Base-by-base conservation (phyloP, 2,329 filamentous ascomycete species). In the Aureobasidium leucospermi region DNA sequence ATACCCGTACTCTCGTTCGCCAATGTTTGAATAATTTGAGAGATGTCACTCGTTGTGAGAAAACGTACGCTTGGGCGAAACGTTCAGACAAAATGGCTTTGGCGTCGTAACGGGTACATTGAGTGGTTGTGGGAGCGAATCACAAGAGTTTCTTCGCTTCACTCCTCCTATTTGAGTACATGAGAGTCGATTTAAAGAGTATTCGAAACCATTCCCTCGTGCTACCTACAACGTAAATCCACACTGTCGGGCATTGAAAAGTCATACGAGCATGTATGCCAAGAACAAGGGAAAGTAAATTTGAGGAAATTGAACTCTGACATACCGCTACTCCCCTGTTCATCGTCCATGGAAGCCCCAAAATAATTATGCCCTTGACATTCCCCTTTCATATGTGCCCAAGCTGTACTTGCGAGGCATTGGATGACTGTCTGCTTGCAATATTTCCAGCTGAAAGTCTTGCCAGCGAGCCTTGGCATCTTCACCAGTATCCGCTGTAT, bases 391-490 rank as follows among this genome's bases (percentile, higher is more conserved):
- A 13, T 49, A 49, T n/a, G 55, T 49, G 28, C 43, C 55, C 10
- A 58, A 15, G 4, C 55, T 58, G 8, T 58, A 34, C 23, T 48
- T 52, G 5, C 46, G 47, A 31, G 57, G 23, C n/a, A 13, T 13
- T 29, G 56, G 59, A 42, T 45, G 46, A 48, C 28, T 61, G 45
- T 42, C 38, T 11, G 19, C 7, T 23, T 52, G 38, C 2, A 62
- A 11, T 38, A 51, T 34, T 34, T 60, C 43, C 29, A 49, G 23
- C 13, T 60, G 36, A 28, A 63, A 63, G 36, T 63, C 60, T 56
- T 63, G 62, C 62, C 62, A 63, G 32, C 60, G 45, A 6, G 46
- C 39, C 13, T 60, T 59, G 15, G 46, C 45, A 19, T 58, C 53
- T 48, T 60, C 60, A 23, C 60, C 60, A 34, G 53, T 61, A 38